Conservation (phyloP, 2,329 filamentous ascomycete genomes). For the Colletotrichum sp. region DNA sequence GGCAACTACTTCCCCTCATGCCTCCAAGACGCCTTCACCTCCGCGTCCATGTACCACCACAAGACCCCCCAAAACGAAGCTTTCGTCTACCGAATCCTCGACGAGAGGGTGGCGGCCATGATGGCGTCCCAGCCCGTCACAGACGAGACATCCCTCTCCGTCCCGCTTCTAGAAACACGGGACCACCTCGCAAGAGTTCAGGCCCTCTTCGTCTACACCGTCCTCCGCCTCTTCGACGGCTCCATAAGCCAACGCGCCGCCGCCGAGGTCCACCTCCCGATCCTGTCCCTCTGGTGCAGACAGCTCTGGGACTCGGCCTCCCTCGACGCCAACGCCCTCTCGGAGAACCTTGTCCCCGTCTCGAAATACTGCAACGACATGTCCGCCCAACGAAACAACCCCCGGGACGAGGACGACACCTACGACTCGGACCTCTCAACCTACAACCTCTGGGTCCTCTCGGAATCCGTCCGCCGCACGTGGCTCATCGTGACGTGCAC, state of each 20-base stretch:
- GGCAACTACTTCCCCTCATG: constrained; percentile 22
- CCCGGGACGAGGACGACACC: not conserved
- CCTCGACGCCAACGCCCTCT: constrained; percentile 6
- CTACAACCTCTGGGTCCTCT: constrained; percentile 35
- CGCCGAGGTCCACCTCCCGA: constrained; percentile 24
- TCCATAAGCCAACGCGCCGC: constrained; percentile 25
- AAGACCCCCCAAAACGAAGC: constrained; percentile 27
- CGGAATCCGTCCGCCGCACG: constrained; percentile 33
- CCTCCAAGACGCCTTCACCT: constrained; percentile 29
- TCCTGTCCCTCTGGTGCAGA: constrained; percentile 22
- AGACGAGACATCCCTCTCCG: not conserved
- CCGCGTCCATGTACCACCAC: constrained; percentile 25
- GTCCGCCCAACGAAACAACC: not conserved
- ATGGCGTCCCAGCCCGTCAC: constrained; percentile 5
- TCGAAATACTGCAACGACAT: not conserved
- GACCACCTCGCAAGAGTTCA: constrained; percentile 28
- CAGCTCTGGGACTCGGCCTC: constrained; percentile 21
- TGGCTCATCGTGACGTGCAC: constrained; percentile 28
- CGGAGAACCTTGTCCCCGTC: not conserved
- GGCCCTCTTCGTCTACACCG: constrained; percentile 25
- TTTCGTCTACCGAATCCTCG: constrained; percentile 25
- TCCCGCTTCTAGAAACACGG: not conserved
- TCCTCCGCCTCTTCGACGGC: constrained; percentile 29
- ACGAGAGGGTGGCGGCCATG: constrained; percentile 23
- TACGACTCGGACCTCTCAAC: constrained; percentile 12